Evolutionary conservation across 495 filamentous ascomycete genomes (phyloP).

Genomic region (Aspergillus affinis): DNA sequence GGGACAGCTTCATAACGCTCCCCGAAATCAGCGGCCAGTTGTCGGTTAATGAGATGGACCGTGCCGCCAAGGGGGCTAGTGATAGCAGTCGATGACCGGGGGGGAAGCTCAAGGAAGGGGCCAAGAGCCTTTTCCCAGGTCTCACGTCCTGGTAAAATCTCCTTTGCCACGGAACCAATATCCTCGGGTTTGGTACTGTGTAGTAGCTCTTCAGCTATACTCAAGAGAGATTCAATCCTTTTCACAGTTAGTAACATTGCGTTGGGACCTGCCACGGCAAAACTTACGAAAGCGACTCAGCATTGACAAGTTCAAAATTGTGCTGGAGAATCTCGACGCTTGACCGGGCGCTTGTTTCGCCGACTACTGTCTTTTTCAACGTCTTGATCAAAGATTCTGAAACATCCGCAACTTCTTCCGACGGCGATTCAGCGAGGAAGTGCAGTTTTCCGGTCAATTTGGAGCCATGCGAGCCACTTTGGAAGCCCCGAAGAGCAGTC

Average conservation of each 20-base stretch:
- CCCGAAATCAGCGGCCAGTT: slow-evolving; percentile 28
- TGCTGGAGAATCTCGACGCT: slow-evolving; percentile 52
- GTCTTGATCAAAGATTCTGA: slow-evolving; percentile 45
- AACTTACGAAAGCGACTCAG: slow-evolving; percentile 53
- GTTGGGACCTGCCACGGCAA: neutral
- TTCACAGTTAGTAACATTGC: slow-evolving; percentile 16
- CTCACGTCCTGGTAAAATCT: slow-evolving; percentile 48
- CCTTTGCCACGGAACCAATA: slow-evolving; percentile 28
- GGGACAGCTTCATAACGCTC: slow-evolving; percentile 32
- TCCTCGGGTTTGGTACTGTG: slow-evolving; percentile 34
- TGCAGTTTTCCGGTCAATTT: slow-evolving; percentile 56
- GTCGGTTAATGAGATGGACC: slow-evolving; percentile 59
- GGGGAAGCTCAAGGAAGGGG: slow-evolving; percentile 56
- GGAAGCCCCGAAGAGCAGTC: slow-evolving; percentile 36
- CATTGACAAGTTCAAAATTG: slow-evolving; percentile 49
- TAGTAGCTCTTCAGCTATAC: slow-evolving; percentile 53
- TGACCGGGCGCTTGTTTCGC: slow-evolving; percentile 38
- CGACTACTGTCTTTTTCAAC: slow-evolving; percentile 39
- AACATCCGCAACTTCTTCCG: slow-evolving; percentile 51
- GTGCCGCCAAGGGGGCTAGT: slow-evolving; percentile 69
- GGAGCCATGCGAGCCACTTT: slow-evolving; percentile 47
- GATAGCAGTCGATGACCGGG: slow-evolving; percentile 65
- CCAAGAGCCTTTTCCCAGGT: slow-evolving; percentile 56
- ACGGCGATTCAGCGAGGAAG: slow-evolving; percentile 54
- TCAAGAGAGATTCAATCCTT: slow-evolving; percentile 54